Base-by-base conservation (phyloP, 805 yeast genomes). In the Wickerhamiella siamensis region DNA sequence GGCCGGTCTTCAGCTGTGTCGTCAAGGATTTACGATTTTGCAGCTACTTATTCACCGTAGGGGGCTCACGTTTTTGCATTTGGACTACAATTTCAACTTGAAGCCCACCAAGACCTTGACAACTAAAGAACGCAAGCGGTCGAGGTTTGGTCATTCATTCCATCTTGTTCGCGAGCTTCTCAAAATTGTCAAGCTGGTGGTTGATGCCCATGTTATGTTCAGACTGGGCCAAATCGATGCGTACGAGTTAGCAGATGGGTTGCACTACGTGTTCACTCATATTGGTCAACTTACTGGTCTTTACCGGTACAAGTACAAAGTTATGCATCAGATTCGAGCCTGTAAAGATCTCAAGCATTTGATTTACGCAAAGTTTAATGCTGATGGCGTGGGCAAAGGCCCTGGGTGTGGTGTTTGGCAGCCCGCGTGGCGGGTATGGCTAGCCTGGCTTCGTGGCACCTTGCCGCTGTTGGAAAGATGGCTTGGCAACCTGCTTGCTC, bases 351-450 rank as follows among this genome's bases (percentile, higher is more conserved):
- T 91, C 53, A 91, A 91, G 60, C 98, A 91, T 57, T 77, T 88
- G 5, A 79, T 91, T 1, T 91, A 91, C 56, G 71, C 83, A 48
- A 68, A 79, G 47, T 91, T 91, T 64, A 91, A 91, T 55, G 67
- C 70, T 31, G 66, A 74, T n/a, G 53, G 49, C 14, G 81, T 91
- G 20, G 96, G 96, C 0, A 91, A 88, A 56, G 98, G 98, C 2
- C 97, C 98, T 1, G 98, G 98, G 0, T 83, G 94, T 64, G 99
- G 99, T 1, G 82, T 91, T 59, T 91, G 99, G 99, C 97, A 91
- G 56, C 98, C 98, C 0, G 83, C 95, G 1, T 91, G 97, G 98
- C 67, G 95, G 51, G 88, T 87, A 1, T 91, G 98, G 99, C 65
- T 91, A 1, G 81, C 77, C 41, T 88, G 88, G 60, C 61, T 91